Evolutionary conservation across 2,329 filamentous ascomycete genomes (phyloP).

Genomic region (Fusarium compactum): DNA sequence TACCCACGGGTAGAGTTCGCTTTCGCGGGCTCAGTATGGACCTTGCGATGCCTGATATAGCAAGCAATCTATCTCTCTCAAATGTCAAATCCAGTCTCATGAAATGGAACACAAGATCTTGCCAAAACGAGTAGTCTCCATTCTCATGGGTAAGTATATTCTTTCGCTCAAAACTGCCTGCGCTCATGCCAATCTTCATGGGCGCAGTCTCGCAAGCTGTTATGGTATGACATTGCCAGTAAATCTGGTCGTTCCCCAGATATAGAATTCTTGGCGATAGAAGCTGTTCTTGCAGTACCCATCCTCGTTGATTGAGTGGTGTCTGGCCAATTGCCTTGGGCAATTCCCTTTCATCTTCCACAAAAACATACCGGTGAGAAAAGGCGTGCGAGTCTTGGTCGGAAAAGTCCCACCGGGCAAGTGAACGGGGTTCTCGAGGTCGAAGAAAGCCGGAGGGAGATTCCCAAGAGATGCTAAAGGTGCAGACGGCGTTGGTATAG

Average conservation of each 20-base stretch:
- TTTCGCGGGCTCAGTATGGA: background rate
- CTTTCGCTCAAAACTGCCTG: too few relatives aligned
- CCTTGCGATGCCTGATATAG: background rate
- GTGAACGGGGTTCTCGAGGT: background rate
- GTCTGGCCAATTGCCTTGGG: background rate
- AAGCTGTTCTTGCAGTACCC: conserved; percentile 10
- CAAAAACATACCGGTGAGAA: background rate
- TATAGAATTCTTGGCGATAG: background rate
- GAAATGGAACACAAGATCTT: background rate
- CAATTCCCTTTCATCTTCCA: background rate
- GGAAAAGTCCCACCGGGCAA: background rate
- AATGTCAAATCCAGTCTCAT: background rate
- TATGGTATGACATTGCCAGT: background rate
- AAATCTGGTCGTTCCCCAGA: background rate
- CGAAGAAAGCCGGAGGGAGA: background rate
- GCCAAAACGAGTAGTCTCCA: too few relatives aligned
- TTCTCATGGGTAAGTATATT: background rate
- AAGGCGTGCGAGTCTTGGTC: rapidly evolving
- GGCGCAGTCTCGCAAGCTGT: background rate
- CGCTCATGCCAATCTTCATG: too few relatives aligned
- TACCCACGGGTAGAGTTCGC: too few relatives aligned
- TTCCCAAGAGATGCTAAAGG: conserved; percentile 3
- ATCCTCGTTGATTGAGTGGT: conserved; percentile 2
- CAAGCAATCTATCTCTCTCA: background rate
- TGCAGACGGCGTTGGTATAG: conserved; percentile 4